Evolutionary conservation across 441 rosid species (phyloP).

Genomic region (Viola pubescens): DNA sequence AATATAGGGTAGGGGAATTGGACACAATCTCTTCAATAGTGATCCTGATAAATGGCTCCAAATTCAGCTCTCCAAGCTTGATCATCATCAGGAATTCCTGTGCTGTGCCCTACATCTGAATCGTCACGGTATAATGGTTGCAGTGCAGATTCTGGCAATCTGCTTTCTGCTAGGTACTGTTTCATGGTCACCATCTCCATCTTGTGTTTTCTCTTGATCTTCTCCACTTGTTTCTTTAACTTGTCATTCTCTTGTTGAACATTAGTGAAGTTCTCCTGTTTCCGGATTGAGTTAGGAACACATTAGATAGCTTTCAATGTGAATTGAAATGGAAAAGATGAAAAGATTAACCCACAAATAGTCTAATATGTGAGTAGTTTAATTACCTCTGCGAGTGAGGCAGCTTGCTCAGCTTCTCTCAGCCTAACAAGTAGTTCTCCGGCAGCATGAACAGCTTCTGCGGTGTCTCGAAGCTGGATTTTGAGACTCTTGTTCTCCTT

Average conservation of each 20-base stretch:
- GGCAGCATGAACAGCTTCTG: slow-evolving; percentile 98
- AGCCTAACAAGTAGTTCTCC: slow-evolving; percentile 90
- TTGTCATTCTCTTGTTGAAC: slow-evolving; percentile 68
- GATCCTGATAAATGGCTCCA: slow-evolving; percentile 70
- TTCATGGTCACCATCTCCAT: slow-evolving; percentile 84
- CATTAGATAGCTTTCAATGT: background rate
- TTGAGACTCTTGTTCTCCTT: slow-evolving; percentile 74
- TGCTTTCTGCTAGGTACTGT: slow-evolving; percentile 74
- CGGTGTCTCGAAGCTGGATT: slow-evolving; percentile 80
- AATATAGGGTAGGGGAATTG: background rate
- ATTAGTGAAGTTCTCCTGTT: slow-evolving; percentile 49
- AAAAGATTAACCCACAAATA: background rate
- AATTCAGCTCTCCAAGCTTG: slow-evolving; percentile 85
- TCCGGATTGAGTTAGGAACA: background rate
- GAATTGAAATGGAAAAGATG: background rate
- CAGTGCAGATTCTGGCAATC: slow-evolving; percentile 77
- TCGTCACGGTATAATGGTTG: slow-evolving; percentile 43
- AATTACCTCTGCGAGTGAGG: slow-evolving; percentile 67
- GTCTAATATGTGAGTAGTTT: background rate
- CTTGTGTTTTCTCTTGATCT: slow-evolving; percentile 80
- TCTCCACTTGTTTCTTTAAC: slow-evolving; percentile 80
- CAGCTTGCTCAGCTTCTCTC: slow-evolving; percentile 79
- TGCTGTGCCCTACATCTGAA: slow-evolving; percentile 23
- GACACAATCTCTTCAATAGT: slow-evolving; percentile 26
- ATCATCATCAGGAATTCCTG: slow-evolving; percentile 37